phyloP scores from a whole-genome alignment of 116 monocot species.

The Phalaenopsis hybrid region DNA sequence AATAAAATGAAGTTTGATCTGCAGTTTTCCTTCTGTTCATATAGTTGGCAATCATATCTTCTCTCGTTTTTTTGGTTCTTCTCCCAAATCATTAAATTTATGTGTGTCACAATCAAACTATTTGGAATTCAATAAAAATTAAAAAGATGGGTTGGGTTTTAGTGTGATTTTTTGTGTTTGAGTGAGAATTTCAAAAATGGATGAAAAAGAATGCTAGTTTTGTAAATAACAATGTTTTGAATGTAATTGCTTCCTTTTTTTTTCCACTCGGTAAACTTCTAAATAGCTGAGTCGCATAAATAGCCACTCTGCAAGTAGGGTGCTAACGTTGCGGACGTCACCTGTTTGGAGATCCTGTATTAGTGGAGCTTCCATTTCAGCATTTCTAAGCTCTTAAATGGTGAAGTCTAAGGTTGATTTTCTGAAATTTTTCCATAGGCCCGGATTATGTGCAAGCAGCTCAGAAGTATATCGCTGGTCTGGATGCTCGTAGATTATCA shows the following conservation, averaged over 20 bases:
- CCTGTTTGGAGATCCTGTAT: no score
- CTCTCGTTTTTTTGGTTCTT: neutral
- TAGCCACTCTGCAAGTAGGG: neutral
- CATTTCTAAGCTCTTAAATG: neutral
- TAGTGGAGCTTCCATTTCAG: neutral
- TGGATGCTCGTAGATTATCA: conserved; percentile 71
- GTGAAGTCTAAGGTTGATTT: neutral
- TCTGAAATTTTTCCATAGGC: conserved; percentile 28
- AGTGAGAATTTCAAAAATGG: no score
- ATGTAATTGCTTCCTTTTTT: neutral
- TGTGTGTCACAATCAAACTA: no score
- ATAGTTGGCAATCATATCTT: neutral
- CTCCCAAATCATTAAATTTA: no score
- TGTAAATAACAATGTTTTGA: neutral
- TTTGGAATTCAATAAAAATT: no score
- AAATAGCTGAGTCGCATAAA: no score
- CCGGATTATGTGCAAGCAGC: conserved; percentile 63
- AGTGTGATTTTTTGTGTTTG: no score
- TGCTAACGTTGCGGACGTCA: neutral
- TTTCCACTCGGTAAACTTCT: neutral
- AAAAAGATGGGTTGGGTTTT: no score
- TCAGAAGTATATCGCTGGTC: conserved; percentile 71
- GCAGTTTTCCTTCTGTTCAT: neutral
- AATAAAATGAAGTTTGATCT: no score
- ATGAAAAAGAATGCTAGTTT: no score